Conservation (phyloP, 257 asterid species). For the Fraxinus quadrangulata region DNA sequence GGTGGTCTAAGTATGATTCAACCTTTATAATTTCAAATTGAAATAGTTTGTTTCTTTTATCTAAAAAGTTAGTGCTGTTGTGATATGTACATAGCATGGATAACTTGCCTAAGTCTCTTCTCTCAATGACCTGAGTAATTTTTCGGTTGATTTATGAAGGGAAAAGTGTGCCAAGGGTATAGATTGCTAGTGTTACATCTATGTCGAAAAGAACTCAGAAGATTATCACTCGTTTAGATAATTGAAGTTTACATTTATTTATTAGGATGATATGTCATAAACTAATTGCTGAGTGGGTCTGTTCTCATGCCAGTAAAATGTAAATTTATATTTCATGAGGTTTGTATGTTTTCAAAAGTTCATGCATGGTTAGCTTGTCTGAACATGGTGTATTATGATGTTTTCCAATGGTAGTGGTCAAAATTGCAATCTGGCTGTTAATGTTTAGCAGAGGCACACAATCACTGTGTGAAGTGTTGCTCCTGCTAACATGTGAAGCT, state of each 20-base stretch:
- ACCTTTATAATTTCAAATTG: neutral
- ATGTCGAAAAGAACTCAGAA: neutral
- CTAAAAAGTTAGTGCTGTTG: neutral
- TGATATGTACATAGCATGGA: neutral
- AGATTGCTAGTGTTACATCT: neutral
- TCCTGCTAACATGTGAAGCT: neutral
- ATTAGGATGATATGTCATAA: too few relatives aligned
- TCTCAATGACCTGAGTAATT: neutral
- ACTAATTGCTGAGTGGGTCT: neutral
- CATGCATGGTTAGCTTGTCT: neutral
- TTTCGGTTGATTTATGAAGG: neutral
- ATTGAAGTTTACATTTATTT: neutral
- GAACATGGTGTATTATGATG: neutral
- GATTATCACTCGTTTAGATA: neutral
- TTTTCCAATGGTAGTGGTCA: neutral
- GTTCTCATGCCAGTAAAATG: neutral
- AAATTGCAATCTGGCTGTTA: neutral
- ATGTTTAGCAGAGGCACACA: neutral
- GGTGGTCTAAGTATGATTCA: neutral
- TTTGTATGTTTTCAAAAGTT: neutral
- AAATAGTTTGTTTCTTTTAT: neutral
- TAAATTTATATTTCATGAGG: too few relatives aligned
- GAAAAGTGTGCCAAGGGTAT: neutral
- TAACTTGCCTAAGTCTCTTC: neutral
- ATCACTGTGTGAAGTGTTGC: neutral